Base-by-base conservation (phyloP, 805 yeast species). In the Saccharomycodes ludwigii region DNA sequence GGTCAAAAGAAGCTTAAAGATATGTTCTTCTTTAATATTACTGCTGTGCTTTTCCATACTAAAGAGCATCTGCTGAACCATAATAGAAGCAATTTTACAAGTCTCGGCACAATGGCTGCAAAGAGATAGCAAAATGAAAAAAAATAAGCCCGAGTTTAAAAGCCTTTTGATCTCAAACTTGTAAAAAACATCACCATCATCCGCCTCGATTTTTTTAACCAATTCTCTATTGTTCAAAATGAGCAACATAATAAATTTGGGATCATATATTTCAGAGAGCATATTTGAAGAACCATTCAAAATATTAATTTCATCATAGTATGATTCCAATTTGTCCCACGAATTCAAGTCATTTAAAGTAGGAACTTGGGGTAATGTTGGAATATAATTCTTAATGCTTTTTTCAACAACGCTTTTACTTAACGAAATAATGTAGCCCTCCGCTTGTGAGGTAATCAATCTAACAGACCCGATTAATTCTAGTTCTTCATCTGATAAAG, bases 151-250 rank as follows among this genome's bases (percentile, higher is more conserved):
- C 1, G 80, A 62, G 2, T 75, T 80, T 4, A 76, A 58, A 18
- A 82, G 52, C 28, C 62, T 65, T 41, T 65, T 68, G 27, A 79
- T 52, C 37, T 79, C 71, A 32, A 76, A 63, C 11, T 48, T 52
- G 29, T 55, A 36, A 27, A 42, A 33, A 29, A 40, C 24, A 11
- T 33, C 29, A 6, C 41, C 47, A 9, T 48, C 54, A 4, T 51
- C 58, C 4, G 53, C 56, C 7, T 49, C 50, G 3, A 46, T 43
- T 10, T 55, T 34, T 18, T 47, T 52, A 25, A 79, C 65, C 20
- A 80, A 56, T 38, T 79, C 86, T 4, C 71, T 75, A 42, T 74
- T 79, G 48, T 75, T 77, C 22, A 78, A 48, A 4, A 76, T 53
- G 37, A 76, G 47, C 33, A 78, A 58, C 38, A 82, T 50, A 22